Conservation (phyloP, 2,329 filamentous ascomycete genomes). For the Cadophora luteo-olivacea region DNA sequence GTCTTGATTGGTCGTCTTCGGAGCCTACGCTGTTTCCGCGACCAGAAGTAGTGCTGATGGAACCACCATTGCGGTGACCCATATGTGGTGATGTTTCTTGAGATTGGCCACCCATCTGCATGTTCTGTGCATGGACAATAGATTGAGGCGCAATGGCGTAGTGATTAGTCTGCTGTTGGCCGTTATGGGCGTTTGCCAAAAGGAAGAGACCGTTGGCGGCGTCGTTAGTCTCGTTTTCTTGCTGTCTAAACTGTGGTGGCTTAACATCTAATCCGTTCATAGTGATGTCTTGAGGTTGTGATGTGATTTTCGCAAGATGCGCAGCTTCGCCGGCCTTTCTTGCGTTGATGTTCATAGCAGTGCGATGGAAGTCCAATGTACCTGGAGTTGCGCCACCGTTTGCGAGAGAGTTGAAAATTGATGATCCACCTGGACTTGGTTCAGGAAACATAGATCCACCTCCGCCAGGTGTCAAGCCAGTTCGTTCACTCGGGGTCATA, state of each 20-base stretch:
- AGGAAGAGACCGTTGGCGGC: conserved; percentile 94
- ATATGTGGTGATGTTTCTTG: conserved; percentile 55
- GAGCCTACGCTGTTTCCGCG: conserved; percentile 74
- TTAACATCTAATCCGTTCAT: conserved; percentile 46
- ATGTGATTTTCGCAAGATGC: conserved; percentile 48
- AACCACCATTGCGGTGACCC: conserved; percentile 53
- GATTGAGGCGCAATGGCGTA: conserved; percentile 41
- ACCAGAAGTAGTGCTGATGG: conserved; percentile 49
- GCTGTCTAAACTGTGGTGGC: conserved; percentile 76
- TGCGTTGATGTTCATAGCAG: conserved; percentile 81
- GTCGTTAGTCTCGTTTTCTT: conserved; percentile 74
- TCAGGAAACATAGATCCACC: conserved; percentile 97
- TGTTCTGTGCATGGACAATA: conserved; percentile 42
- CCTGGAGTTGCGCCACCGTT: conserved; percentile 86
- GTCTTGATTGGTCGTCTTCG: conserved; percentile 72
- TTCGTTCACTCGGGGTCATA: conserved; percentile 85
- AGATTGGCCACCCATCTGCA: conserved; percentile 35
- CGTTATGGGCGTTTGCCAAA: conserved; percentile 75
- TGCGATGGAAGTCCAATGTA: conserved; percentile 93
- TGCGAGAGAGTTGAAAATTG: conserved; percentile 79
- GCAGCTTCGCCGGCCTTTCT: conserved; percentile 61
- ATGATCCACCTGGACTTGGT: conserved; percentile 85
- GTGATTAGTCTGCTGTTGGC: conserved; percentile 50
- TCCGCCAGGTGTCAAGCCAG: conserved; percentile 90
- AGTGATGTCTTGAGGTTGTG: conserved; percentile 58